These are phyloP conservation scores for Calvatia gigantea DNA, from an alignment of 768 basidiomycete species.

Conservation along the genomic window DNA sequence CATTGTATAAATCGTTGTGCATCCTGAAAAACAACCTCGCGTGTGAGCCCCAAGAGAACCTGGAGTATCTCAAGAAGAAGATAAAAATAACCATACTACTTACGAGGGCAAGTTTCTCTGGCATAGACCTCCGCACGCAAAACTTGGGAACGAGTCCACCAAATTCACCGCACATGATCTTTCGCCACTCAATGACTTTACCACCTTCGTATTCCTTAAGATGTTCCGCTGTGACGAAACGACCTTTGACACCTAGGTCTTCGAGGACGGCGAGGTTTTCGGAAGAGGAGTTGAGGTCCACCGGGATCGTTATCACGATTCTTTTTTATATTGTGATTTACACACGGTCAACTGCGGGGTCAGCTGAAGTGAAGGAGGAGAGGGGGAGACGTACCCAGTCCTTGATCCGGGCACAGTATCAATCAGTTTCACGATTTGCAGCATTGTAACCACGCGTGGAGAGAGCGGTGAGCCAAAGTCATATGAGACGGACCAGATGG, in stretches of 20 bases:
- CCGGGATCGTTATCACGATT: conserved; percentile 47
- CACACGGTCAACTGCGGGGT: too few species aligned
- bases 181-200: conserved; percentile 52
- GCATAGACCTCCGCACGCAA: conserved; percentile 42
- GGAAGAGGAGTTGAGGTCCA: conserved; percentile 43
- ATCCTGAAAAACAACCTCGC: conserved; percentile 1
- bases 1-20: conserved; percentile 10
- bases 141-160: conserved; percentile 54
- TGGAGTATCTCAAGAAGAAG: too few species aligned
- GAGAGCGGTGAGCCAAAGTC: conserved; percentile 55
- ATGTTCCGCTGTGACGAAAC: conserved; percentile 53
- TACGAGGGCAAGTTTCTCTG: conserved; percentile 49
- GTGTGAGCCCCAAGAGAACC: background rate
- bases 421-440: conserved; percentile 4
- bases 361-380: background rate
- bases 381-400: conserved; percentile 38
- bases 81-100: conserved; percentile 12
- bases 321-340: conserved; percentile 16
- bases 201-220: conserved; percentile 48
- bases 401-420: conserved; percentile 17
- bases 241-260: conserved; percentile 50
- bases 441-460: conserved; percentile 57
- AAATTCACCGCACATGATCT: conserved; percentile 54
- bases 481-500: conserved; percentile 58
- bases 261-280: conserved; percentile 48